A percentile compares a stretch with the other conserved stretches of the same genome.
phyloP scores from a whole-genome alignment of 371 early-diverging fungal genomes.

The Mortierella sp. region DNA sequence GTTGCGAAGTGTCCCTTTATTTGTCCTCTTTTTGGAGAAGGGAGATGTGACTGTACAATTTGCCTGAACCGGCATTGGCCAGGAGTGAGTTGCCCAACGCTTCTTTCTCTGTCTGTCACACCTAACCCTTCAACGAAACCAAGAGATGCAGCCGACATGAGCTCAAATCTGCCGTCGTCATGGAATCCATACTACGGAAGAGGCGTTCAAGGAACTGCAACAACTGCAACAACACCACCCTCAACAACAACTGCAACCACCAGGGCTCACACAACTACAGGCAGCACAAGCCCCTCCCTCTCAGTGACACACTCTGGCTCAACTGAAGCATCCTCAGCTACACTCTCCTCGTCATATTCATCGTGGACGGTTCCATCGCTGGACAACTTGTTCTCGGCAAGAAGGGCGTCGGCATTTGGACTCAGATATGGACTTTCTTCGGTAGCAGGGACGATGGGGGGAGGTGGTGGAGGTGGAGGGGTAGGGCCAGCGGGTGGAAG shows the following conservation, averaged over 20 bases:
- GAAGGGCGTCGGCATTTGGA: slow-evolving; percentile 33
- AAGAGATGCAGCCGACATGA: slow-evolving; percentile 10
- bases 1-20: not conserved
- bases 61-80: too few relatives aligned
- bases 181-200: slow-evolving; percentile 6
- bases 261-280: too few relatives aligned
- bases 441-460: not conserved
- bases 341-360: slow-evolving; percentile 14
- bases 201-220: not conserved
- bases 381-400: slow-evolving; percentile 29
- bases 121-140: not conserved
- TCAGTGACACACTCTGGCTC: not conserved
- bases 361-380: slow-evolving; percentile 52
- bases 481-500: slow-evolving; percentile 1
- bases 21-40: not conserved
- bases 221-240: not conserved
- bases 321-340: not conserved
- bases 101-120: too few relatives aligned
- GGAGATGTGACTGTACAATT: not conserved
- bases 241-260: not conserved
- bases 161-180: slow-evolving; percentile 4
- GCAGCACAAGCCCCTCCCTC: too few relatives aligned
- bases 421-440: slow-evolving; percentile 29
- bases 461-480: not conserved
- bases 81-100: not conserved